Percentiles rank a stretch among this genome's conserved stretches.
These are phyloP conservation scores for Angophora floribunda DNA, from an alignment of 345 rosid genomes.

Conservation along the genomic window DNA sequence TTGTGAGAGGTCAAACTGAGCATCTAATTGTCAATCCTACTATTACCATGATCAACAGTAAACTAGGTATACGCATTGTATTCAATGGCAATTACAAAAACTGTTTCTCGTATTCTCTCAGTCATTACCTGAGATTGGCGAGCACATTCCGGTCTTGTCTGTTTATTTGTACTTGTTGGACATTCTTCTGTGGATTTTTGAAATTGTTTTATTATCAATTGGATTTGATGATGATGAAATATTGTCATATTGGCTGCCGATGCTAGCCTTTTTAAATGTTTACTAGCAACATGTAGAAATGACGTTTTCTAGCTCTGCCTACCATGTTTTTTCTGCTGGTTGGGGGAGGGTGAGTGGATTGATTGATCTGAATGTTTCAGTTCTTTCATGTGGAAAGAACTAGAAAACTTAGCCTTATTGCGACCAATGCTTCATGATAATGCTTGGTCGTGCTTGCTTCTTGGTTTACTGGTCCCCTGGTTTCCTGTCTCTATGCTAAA, in stretches of 20 bases:
- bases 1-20: neutral
- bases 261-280: neutral
- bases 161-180: neutral
- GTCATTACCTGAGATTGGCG: neutral
- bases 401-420: neutral
- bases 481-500: constrained; percentile 9
- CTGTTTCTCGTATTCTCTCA: neutral
- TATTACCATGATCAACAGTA: neutral
- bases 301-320: neutral
- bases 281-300: neutral
- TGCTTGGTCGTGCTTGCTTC: constrained; percentile 3
- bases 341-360: neutral
- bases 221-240: neutral
- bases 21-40: neutral
- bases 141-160: neutral
- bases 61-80: neutral
- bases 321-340: neutral
- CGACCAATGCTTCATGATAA: neutral
- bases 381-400: neutral
- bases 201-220: neutral
- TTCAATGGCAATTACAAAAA: neutral
- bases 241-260: neutral
- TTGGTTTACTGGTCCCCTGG: neutral
- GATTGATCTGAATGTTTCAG: neutral
- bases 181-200: neutral